These are phyloP conservation scores for Perilla frutescens DNA, from an alignment of 257 asterid species.

Conservation along the genomic window DNA sequence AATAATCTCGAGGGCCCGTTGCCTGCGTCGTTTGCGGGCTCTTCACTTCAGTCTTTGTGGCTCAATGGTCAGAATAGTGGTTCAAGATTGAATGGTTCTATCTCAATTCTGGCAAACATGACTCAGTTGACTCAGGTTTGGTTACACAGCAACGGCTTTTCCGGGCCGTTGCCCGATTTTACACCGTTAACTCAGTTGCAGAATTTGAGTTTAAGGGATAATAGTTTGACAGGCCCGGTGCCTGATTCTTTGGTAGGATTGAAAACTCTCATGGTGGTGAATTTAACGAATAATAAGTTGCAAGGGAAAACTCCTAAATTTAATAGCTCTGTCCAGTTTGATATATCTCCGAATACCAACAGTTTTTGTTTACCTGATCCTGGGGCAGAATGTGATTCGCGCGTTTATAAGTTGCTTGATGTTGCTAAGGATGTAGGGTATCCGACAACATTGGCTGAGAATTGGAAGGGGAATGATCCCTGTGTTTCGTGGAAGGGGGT, in stretches of 20 bases:
- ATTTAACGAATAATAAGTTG: constrained; percentile 66
- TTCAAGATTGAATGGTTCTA: constrained; percentile 57
- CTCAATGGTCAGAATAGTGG: constrained; percentile 57
- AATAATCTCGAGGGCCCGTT: constrained; percentile 70
- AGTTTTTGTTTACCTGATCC: constrained; percentile 62
- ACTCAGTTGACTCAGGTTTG: constrained; percentile 56
- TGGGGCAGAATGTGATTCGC: constrained; percentile 64
- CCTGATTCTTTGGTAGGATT: constrained; percentile 57
- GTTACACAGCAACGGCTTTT: constrained; percentile 63
- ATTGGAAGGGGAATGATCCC: constrained; percentile 71
- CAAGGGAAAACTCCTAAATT: constrained; percentile 79
- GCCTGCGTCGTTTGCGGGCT: constrained; percentile 59
- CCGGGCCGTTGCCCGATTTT: constrained; percentile 75
- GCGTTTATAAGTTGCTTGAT: constrained; percentile 60
- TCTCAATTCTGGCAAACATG: constrained; percentile 63
- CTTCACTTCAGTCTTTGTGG: constrained; percentile 63
- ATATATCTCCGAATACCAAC: constrained; percentile 40
- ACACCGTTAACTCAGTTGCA: constrained; percentile 45
- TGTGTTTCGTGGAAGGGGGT: constrained; percentile 70
- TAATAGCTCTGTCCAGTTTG: constrained; percentile 42
- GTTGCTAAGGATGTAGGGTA: constrained; percentile 60
- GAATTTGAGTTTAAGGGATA: constrained; percentile 65
- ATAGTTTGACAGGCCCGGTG: constrained; percentile 70
- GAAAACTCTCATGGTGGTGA: constrained; percentile 53
- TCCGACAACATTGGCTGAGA: constrained; percentile 55